A percentile compares a stretch with the other conserved stretches of the same genome.
These are phyloP conservation scores for Ustanciosporium gigantosporum DNA, from an alignment of 1,284 basidiomycete species.

Conservation along the genomic window DNA sequence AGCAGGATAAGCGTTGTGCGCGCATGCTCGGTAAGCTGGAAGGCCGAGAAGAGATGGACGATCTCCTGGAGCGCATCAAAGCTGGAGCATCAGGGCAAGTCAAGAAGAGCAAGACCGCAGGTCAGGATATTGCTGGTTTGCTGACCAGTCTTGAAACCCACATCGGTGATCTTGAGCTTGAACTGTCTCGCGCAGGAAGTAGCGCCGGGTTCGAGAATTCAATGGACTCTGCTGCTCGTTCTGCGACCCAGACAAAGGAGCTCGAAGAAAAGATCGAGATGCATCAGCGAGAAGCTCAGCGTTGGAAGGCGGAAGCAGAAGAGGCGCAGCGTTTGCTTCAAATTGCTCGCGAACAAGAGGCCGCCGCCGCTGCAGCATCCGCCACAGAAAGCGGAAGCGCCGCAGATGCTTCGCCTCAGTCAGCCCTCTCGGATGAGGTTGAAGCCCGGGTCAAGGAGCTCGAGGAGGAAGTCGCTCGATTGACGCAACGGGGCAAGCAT, in stretches of 20 bases:
- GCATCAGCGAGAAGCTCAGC: neutral
- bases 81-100: slow-evolving; percentile 22
- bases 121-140: slow-evolving; percentile 48
- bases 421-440: slow-evolving; percentile 1
- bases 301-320: slow-evolving; percentile 16
- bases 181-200: slow-evolving; percentile 38
- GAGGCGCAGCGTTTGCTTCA: neutral
- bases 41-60: slow-evolving; percentile 60
- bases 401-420: no score
- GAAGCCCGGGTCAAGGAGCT: slow-evolving; percentile 10
- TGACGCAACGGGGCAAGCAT: slow-evolving; percentile 8
- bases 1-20: slow-evolving; percentile 54
- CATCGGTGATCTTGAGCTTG: slow-evolving; percentile 48
- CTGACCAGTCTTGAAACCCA: slow-evolving; percentile 50
- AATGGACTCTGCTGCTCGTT: neutral
- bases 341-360: neutral
- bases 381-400: no score
- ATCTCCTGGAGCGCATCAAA: slow-evolving; percentile 58
- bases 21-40: slow-evolving; percentile 57
- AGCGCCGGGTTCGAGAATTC: no score
- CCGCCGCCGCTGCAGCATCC: neutral
- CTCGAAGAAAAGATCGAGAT: slow-evolving; percentile 1
- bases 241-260: neutral
- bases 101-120: slow-evolving; percentile 44
- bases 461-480: slow-evolving; percentile 5